Percentiles rank a stretch among this genome's conserved stretches.
These are phyloP conservation scores for Pleodorina starrii DNA, from an alignment of 139 green algal genomes.

Conservation along the genomic window DNA sequence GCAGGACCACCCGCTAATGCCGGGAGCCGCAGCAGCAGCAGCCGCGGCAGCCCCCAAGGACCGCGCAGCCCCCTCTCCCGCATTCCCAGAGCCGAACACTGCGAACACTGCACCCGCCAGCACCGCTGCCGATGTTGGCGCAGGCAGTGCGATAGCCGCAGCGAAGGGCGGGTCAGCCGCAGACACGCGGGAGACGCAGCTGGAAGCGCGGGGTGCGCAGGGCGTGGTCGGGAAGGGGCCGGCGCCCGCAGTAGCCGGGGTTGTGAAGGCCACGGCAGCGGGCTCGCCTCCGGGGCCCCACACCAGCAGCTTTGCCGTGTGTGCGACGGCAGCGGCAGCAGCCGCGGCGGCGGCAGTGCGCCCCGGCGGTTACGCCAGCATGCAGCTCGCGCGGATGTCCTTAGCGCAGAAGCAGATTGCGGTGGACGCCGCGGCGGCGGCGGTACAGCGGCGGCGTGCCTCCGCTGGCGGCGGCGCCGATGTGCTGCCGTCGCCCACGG, in stretches of 20 bases:
- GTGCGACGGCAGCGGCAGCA: not conserved
- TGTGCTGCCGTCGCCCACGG: not conserved
- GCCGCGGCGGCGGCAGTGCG: not conserved
- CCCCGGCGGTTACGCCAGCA: slow-evolving; percentile 3
- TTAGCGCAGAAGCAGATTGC: slow-evolving; percentile 12
- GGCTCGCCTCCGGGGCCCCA: not conserved
- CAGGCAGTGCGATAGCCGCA: too few relatives aligned
- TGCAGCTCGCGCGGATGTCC: not conserved
- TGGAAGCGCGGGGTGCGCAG: not conserved
- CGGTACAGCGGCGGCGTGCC: not conserved
- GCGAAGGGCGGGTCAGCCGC: too few relatives aligned
- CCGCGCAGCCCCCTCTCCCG: too few relatives aligned
- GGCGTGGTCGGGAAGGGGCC: not conserved
- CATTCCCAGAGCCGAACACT: not conserved
- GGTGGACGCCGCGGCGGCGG: not conserved
- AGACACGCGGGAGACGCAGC: too few relatives aligned
- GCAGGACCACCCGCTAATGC: too few relatives aligned
- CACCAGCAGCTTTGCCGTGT: not conserved
- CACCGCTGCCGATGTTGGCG: not conserved
- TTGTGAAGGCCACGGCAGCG: not conserved
- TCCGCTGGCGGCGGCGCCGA: not conserved
- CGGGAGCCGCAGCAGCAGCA: too few relatives aligned
- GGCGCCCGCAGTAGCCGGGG: too few relatives aligned
- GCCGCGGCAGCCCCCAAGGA: too few relatives aligned
- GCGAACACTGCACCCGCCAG: not conserved